Base-by-base conservation (phyloP, 768 basidiomycete genomes). In the Cantharellus anzutake region DNA sequence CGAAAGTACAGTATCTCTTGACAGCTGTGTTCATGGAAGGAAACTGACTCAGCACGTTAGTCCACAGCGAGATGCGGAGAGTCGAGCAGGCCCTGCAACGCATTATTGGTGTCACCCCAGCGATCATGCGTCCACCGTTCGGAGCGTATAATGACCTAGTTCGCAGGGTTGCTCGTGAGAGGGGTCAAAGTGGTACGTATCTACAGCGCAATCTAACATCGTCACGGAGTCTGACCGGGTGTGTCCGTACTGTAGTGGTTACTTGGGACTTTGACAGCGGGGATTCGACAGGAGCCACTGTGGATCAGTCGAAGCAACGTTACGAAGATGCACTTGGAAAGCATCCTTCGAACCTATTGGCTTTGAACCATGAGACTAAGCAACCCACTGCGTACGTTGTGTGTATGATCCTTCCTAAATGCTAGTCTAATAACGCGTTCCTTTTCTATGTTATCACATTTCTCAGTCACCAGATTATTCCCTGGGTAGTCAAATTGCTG, bases 331-430 rank as follows among this genome's bases (percentile, higher is more conserved):
- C 35, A n/a, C 3, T 63, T 14, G 37, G 2, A 53, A 60, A 63
- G 56, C 57, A 63, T 29, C 62, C 62, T 14, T 56, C 55, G 34
- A 63, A 57, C 60, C 41, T 63, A 35, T 42, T 63, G 7, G 52
- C 63, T n/a, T 57, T 63, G 16, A 63, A 63, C 61, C 63, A 63
- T 55, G 63, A 64, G 62, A 60, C 63, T n/a, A 40, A 51, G 29
- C 42, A 57, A 16, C 56, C 61, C 34, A 63, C 63, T 20, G 63
- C 63, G 34, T 56, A 63, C 58, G 44, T 48, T 48, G 11, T 29
- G 20, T 29, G 20, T 29, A 29, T 29, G 20, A 11, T 29, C 44
- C 44, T 48, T 48, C 44, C 44, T 29, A 48, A 48, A 11, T 29
- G 11, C 44, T 48, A 11, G 11, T 29, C 44, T 48, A 11, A 29